Conservation (phyloP, 352 stramenopile species). For the Pythium folliculosum region DNA sequence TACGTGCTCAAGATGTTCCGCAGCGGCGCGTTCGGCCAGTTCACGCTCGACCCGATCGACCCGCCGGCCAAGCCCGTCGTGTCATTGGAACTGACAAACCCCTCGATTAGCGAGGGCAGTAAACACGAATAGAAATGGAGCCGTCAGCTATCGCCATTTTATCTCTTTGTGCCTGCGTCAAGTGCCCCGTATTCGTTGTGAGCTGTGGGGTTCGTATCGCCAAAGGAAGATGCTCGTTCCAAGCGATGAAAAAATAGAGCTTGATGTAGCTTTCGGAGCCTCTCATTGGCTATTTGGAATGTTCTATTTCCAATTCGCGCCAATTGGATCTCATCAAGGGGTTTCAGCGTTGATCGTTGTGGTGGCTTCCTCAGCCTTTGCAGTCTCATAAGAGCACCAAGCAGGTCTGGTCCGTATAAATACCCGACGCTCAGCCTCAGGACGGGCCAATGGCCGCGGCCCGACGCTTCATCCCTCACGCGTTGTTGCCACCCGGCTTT, state of each 20-base stretch:
- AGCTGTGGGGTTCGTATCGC: neutral
- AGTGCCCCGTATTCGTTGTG: neutral
- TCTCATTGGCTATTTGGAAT: neutral
- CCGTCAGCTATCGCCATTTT: neutral
- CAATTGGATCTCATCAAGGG: neutral
- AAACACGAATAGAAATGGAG: neutral
- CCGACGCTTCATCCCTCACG: conserved; percentile 5
- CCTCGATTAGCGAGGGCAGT: neutral
- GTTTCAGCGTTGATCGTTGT: neutral
- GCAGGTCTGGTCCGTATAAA: conserved; percentile 8
- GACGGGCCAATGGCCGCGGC: neutral
- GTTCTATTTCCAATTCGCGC: neutral
- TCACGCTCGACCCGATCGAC: conserved; percentile 72
- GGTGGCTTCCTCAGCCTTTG: too few species aligned
- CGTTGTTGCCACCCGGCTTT: neutral
- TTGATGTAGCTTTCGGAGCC: too few species aligned
- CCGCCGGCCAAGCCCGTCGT: conserved; percentile 2
- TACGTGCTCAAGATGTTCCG: conserved; percentile 79
- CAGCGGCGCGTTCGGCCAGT: conserved; percentile 75
- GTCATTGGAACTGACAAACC: too few species aligned
- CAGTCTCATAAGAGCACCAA: neutral
- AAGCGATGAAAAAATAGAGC: neutral
- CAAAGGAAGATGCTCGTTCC: neutral
- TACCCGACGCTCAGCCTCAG: neutral
- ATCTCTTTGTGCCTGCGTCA: neutral